Base-by-base conservation (phyloP, 2,329 filamentous ascomycete species). In the Aspergillus pseudotamarii region DNA sequence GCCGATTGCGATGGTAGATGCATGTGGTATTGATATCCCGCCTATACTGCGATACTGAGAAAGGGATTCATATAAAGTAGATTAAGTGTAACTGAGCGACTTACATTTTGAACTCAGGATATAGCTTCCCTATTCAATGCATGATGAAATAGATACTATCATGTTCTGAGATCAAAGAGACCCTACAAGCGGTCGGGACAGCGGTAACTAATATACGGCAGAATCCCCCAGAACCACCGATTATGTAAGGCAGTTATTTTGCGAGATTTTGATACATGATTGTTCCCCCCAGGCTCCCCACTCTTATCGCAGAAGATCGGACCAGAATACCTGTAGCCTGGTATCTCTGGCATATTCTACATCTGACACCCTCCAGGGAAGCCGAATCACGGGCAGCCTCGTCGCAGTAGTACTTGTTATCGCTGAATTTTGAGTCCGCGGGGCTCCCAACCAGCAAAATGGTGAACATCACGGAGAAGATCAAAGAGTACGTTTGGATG, bases 381-480 rank as follows among this genome's bases (percentile, higher is more conserved):
- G 8, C 21, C 32, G n/a, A 26, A 23, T 21, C 28, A 48, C 16
- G 28, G 51, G 51, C 51, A 38, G 34, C n/a, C 28, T n/a, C 6
- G n/a, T 16, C 51, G n/a, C n/a, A 36, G 32, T 23, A 51, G 36
- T 38, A 21, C 32, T 26, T 55, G n/a, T 23, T 38, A 55, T 36
- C 30, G 51, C 51, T 38, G 51, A 38, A 23, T 59, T 59, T 48
- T 46, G 66, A 66, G 70, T 69, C 69, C 68, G 70, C 67, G 69
- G 71, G 69, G 68, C 67, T 69, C 57, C 57, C 61, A 66, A 72
- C 69, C 69, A 73, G 55, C 78, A 81, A 75, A 74, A 99, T 99
- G 95, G 95, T 98, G 80, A 98, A 98, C 84, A 99, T 99, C 71
- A 98, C 95, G 69, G 96, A 99, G 61, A 98, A 97, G 87, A 99